Conservation (phyloP, 2,329 filamentous ascomycete species). For the Exophiala oligosperma region DNA sequence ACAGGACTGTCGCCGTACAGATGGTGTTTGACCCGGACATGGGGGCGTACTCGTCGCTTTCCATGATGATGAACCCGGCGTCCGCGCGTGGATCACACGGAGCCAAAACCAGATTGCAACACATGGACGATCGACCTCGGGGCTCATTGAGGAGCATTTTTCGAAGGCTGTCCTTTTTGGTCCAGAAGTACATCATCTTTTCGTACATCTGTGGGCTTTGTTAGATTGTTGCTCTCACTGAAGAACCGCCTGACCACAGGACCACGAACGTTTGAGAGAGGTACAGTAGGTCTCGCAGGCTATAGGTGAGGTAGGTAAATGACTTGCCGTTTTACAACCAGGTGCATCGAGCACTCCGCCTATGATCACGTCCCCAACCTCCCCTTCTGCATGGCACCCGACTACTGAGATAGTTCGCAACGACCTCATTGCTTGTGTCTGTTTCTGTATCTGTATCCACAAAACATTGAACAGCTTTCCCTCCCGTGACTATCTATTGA, state of each 20-base stretch:
- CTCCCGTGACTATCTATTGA: no score
- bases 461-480: no score
- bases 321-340: slow-evolving; percentile 33
- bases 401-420: slow-evolving; percentile 15
- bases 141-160: slow-evolving; percentile 49
- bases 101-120: slow-evolving; percentile 43
- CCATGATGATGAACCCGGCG: slow-evolving; percentile 49
- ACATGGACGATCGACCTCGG: slow-evolving; percentile 44
- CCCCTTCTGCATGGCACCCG: slow-evolving; percentile 31
- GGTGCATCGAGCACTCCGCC: slow-evolving; percentile 48
- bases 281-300: no score
- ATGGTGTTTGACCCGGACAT: slow-evolving; percentile 51
- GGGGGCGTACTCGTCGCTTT: slow-evolving; percentile 47
- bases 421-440: slow-evolving; percentile 3
- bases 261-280: no score
- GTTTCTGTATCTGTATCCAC: no score
- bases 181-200: slow-evolving; percentile 46
- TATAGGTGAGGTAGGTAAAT: no score
- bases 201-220: slow-evolving; percentile 42
- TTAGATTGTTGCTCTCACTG: no score
- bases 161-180: slow-evolving; percentile 42
- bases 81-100: slow-evolving; percentile 48
- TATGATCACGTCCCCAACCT: slow-evolving; percentile 52
- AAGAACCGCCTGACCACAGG: no score
- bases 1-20: slow-evolving; percentile 44